These are phyloP conservation scores for Geosmithia flava DNA, from an alignment of 2,329 filamentous ascomycete species.

Conservation along the genomic window DNA sequence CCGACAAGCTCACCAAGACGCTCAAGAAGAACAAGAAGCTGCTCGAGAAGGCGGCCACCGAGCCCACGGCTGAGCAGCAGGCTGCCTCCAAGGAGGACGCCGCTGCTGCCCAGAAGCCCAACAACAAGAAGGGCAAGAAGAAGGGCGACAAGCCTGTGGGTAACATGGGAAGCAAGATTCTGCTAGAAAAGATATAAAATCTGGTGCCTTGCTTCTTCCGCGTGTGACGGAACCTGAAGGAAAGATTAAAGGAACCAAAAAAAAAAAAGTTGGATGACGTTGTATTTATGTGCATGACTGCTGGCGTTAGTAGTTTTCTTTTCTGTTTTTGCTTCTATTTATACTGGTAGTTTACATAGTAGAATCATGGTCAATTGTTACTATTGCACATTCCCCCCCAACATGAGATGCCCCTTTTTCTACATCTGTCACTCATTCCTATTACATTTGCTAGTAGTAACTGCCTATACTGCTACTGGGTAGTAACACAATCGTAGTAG, in stretches of 20 bases:
- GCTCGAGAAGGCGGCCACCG: constrained; percentile 54
- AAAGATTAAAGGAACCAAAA: background rate
- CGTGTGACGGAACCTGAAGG: too few relatives aligned
- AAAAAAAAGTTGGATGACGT: background rate
- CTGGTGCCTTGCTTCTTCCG: background rate
- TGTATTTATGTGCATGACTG: background rate
- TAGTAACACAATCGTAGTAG: too few relatives aligned
- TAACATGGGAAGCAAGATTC: constrained; percentile 48
- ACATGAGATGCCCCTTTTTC: too few relatives aligned
- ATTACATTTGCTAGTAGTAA: too few relatives aligned
- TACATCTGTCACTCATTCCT: too few relatives aligned
- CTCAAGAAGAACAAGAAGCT: constrained; percentile 63
- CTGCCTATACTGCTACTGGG: too few relatives aligned
- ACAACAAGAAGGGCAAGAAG: constrained; percentile 26
- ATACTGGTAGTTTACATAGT: background rate
- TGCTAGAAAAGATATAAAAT: constrained; percentile 42
- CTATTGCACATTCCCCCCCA: too few relatives aligned
- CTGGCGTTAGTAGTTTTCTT: background rate
- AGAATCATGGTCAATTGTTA: too few relatives aligned
- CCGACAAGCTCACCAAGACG: constrained; percentile 52
- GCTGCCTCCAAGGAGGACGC: constrained; percentile 32
- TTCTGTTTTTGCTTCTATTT: background rate
- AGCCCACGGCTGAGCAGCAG: constrained; percentile 36
- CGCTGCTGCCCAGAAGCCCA: constrained; percentile 28
- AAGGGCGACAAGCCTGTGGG: constrained; percentile 35